Conservation (phyloP, 768 basidiomycete species). For the Pholiota microspora region DNA sequence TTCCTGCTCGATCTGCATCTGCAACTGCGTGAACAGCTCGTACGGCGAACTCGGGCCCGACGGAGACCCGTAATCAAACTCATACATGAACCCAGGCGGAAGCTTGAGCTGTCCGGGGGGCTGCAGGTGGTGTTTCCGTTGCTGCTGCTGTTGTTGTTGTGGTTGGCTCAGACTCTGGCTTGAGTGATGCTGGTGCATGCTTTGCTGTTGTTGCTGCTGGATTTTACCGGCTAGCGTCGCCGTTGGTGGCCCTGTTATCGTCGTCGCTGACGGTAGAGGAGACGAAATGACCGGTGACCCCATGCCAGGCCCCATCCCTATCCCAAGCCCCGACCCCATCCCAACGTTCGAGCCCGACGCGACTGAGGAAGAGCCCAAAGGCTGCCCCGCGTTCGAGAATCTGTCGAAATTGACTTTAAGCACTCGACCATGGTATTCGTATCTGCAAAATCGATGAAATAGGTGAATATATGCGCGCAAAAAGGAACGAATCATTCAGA, state of each 20-base stretch:
- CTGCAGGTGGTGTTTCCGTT: conserved; percentile 4
- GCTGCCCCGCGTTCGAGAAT: conserved; percentile 43
- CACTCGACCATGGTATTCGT: conserved; percentile 82
- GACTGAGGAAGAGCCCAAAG: neutral
- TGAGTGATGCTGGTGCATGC: too few species aligned
- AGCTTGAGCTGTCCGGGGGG: conserved; percentile 29
- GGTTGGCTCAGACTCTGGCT: neutral
- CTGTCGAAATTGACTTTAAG: conserved; percentile 94
- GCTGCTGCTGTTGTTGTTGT: conserved; percentile 4
- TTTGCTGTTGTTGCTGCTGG: too few species aligned
- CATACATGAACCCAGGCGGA: conserved; percentile 33
- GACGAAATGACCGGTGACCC: neutral
- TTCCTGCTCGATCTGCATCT: conserved; percentile 12
- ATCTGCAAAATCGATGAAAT: conserved; percentile 41
- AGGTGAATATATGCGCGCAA: conserved; percentile 4
- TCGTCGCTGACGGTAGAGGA: neutral
- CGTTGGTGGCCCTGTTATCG: neutral
- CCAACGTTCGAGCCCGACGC: too few species aligned
- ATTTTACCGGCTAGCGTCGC: too few species aligned
- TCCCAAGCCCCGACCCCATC: too few species aligned
- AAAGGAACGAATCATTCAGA: conserved; percentile 12
- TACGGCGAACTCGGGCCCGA: conserved; percentile 33
- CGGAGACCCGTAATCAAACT: conserved; percentile 35
- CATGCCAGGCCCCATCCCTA: neutral
- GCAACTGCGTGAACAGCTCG: conserved; percentile 20